A percentile compares a stretch with the other conserved stretches of the same genome.
Conservation (phyloP, 2,329 filamentous ascomycete species). For the Fusarium cicatricum region DNA sequence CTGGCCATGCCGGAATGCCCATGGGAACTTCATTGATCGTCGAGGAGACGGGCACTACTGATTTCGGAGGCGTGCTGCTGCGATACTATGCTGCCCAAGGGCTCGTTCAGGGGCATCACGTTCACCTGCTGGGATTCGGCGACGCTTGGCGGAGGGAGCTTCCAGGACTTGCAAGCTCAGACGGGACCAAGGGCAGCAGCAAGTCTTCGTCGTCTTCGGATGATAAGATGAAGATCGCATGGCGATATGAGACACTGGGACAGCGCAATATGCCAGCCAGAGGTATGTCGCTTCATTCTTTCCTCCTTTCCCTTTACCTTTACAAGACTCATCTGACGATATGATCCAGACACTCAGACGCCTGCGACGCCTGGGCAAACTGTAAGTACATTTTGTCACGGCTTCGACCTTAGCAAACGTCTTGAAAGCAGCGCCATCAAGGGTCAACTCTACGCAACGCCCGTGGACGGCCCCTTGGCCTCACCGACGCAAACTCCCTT, state of each 20-base stretch:
- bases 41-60: conserved; percentile 91
- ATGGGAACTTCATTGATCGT: conserved; percentile 83
- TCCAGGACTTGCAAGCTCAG: conserved; percentile 69
- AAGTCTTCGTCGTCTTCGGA: conserved; percentile 53
- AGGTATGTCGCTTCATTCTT: conserved; percentile 59
- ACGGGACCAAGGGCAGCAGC: conserved; percentile 50
- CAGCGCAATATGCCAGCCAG: conserved; percentile 68
- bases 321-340: not conserved
- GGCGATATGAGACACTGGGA: conserved; percentile 90
- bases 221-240: conserved; percentile 98
- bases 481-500: conserved; percentile 54
- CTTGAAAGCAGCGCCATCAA: conserved; percentile 60
- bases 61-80: conserved; percentile 85
- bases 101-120: conserved; percentile 85
- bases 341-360: conserved; percentile 30
- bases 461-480: conserved; percentile 48
- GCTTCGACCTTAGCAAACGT: conserved; percentile 75
- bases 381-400: conserved; percentile 68
- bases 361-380: conserved; percentile 33
- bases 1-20: conserved; percentile 84
- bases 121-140: conserved; percentile 84
- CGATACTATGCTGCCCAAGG: conserved; percentile 94
- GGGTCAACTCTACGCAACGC: conserved; percentile 60
- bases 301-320: not conserved
- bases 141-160: conserved; percentile 85